Evolutionary conservation across 148 eudicot genomes (phyloP).

Genomic region (Linanthus parryae): DNA sequence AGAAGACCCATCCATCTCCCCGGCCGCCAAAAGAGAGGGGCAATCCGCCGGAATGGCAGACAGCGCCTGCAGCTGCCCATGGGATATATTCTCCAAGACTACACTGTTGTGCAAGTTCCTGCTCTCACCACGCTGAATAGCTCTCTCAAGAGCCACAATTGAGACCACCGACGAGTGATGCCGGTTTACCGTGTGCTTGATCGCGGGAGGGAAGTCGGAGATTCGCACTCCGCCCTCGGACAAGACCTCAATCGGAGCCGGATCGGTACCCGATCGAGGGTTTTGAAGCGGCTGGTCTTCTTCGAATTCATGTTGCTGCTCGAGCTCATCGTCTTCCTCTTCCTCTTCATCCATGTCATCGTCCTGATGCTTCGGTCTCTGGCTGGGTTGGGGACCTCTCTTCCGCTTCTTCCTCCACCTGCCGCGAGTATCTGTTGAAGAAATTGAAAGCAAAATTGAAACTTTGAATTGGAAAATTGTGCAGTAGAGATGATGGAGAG

Average conservation of each 20-base stretch:
- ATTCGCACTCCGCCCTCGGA: slow-evolving; percentile 41
- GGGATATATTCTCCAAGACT: slow-evolving; percentile 67
- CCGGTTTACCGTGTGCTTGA: slow-evolving; percentile 42
- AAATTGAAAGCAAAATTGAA: not conserved
- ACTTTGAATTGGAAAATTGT: not conserved
- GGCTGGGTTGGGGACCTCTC: slow-evolving; percentile 36
- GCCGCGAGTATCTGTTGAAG: slow-evolving; percentile 43
- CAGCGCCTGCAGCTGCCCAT: slow-evolving; percentile 83
- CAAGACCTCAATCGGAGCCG: slow-evolving; percentile 39
- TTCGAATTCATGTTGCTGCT: slow-evolving; percentile 2
- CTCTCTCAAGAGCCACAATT: slow-evolving; percentile 47
- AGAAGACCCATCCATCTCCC: slow-evolving; percentile 22
- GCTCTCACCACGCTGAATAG: slow-evolving; percentile 29
- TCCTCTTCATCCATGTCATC: slow-evolving; percentile 48
- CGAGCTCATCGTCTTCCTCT: slow-evolving; percentile 40
- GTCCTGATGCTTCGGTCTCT: slow-evolving; percentile 43
- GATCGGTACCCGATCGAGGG: slow-evolving; percentile 20
- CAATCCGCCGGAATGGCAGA: slow-evolving; percentile 58
- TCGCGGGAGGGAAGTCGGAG: slow-evolving; percentile 50
- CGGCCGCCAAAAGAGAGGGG: slow-evolving; percentile 29
- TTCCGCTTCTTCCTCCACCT: slow-evolving; percentile 68
- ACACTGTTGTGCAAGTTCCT: slow-evolving; percentile 19
- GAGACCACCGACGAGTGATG: slow-evolving; percentile 53
- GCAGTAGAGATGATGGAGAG: not conserved
- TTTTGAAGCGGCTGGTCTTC: too few species aligned